phyloP scores from a whole-genome alignment of 2,329 filamentous ascomycete genomes.

The Fusarium udum region DNA sequence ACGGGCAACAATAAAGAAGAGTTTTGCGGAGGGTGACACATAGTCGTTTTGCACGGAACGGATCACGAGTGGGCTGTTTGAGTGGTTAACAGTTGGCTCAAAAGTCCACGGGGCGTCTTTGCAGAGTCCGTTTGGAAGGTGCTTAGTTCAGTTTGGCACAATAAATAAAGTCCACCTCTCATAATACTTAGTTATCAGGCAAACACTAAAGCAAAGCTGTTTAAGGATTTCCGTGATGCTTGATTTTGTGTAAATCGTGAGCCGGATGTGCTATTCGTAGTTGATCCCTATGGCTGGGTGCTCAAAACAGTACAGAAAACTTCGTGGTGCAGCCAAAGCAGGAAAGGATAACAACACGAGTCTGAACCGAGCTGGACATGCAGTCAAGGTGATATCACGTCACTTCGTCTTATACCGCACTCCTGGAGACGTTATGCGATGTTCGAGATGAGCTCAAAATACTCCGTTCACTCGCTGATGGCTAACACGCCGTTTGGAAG shows the following conservation, averaged over 20 bases:
- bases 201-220: rapidly evolving
- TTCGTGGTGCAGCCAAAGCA: no score
- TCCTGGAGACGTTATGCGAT: rapidly evolving
- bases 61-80: no score
- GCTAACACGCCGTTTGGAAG: neutral
- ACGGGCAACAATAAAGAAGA: neutral
- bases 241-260: no score
- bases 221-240: neutral
- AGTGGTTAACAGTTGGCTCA: neutral
- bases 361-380: neutral
- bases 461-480: no score
- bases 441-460: neutral
- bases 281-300: no score
- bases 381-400: neutral
- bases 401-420: rapidly evolving
- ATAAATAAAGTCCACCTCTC: rapidly evolving
- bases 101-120: neutral
- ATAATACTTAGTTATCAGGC: rapidly evolving
- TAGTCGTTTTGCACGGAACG: neutral
- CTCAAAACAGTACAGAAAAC: no score
- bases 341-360: neutral
- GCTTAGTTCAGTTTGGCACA: rapidly evolving
- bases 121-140: neutral
- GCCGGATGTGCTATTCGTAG: no score
- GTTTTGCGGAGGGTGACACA: rapidly evolving